phyloP scores from a whole-genome alignment of 805 yeast species.

The Wickerhamiella occidentalis region DNA sequence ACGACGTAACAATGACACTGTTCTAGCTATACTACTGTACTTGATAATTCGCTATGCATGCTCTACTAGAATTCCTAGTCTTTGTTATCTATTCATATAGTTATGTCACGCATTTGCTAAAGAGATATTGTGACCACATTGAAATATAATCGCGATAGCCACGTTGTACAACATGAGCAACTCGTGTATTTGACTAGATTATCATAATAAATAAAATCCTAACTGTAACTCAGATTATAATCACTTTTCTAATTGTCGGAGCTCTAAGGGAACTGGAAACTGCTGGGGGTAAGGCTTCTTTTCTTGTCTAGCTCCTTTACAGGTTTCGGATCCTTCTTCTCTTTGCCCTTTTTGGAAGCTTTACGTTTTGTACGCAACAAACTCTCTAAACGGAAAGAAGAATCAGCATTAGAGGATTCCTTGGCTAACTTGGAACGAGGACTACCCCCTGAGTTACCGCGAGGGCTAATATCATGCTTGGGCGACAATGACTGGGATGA shows the following conservation, averaged over 20 bases:
- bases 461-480: not conserved
- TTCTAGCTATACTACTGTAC: too few relatives aligned
- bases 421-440: not conserved
- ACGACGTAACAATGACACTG: too few relatives aligned
- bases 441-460: not conserved
- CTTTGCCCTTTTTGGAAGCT: slow-evolving; percentile 3
- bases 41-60: too few relatives aligned
- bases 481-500: not conserved
- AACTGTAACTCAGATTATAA: too few relatives aligned
- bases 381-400: slow-evolving; percentile 28
- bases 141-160: too few relatives aligned
- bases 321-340: slow-evolving; percentile 12
- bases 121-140: too few relatives aligned
- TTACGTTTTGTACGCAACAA: slow-evolving; percentile 24
- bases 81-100: too few relatives aligned
- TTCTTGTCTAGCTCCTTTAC: not conserved
- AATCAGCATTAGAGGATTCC: slow-evolving; percentile 18
- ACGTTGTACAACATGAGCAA: too few relatives aligned
- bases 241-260: too few relatives aligned
- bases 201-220: not conserved
- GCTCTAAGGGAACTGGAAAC: slow-evolving; percentile 4
- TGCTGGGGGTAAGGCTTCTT: not conserved
- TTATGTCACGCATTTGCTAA: too few relatives aligned
- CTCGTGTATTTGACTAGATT: too few relatives aligned
- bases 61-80: too few relatives aligned